phyloP scores from a whole-genome alignment of 1,284 basidiomycete genomes.

The Ganoderma lucidum region DNA sequence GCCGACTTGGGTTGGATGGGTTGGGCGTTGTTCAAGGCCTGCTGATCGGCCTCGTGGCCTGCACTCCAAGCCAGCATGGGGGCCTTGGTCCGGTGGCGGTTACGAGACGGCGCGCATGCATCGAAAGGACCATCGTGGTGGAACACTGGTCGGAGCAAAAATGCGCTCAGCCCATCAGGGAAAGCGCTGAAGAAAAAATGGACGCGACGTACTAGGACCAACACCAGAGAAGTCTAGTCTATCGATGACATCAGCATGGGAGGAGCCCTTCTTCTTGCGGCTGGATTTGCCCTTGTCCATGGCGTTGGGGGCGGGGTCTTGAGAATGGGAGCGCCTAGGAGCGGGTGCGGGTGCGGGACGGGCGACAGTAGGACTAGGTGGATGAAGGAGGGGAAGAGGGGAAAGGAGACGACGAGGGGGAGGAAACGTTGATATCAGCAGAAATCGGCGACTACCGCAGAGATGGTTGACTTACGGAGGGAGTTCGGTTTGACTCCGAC shows the following conservation, averaged over 20 bases:
- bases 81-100: conserved; percentile 78
- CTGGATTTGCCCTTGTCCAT: conserved; percentile 58
- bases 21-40: conserved; percentile 43
- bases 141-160: conserved; percentile 63
- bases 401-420: conserved; percentile 10
- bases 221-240: conserved; percentile 72
- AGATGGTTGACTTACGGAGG: conserved; percentile 44
- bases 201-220: conserved; percentile 75
- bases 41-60: conserved; percentile 52
- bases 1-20: conserved; percentile 47
- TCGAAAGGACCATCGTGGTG: conserved; percentile 91
- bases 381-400: conserved; percentile 35
- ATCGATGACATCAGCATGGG: conserved; percentile 72
- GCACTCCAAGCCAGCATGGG: conserved; percentile 82
- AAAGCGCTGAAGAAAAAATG: conserved; percentile 14
- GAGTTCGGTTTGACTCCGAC: conserved; percentile 54
- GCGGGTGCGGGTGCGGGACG: conserved; percentile 46
- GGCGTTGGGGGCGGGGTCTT: conserved; percentile 62
- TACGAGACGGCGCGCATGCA: conserved; percentile 87
- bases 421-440: conserved; percentile 28
- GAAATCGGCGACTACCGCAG: conserved; percentile 21
- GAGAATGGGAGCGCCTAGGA: conserved; percentile 71
- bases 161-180: conserved; percentile 9
- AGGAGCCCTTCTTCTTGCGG: conserved; percentile 76
- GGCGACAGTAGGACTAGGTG: conserved; percentile 36